phyloP scores from a whole-genome alignment of 2,329 filamentous ascomycete genomes.

The Sarocladiaceae sp. region DNA sequence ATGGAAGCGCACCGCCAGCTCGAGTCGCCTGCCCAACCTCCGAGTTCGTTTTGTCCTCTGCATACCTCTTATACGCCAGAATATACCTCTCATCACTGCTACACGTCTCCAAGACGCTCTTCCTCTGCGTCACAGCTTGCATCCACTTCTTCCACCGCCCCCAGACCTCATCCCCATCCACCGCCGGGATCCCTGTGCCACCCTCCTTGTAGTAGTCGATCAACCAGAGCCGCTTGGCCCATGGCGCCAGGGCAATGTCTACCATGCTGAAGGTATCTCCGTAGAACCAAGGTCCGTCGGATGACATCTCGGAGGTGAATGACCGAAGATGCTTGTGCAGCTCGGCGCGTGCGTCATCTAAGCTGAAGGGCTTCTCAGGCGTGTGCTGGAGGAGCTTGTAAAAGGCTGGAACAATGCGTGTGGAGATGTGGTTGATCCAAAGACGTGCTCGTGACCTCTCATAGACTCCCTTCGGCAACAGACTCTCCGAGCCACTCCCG shows the following conservation, averaged over 20 bases:
- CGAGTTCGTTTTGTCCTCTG: constrained; percentile 57
- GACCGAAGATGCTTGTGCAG: constrained; percentile 53
- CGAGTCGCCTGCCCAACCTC: constrained; percentile 57
- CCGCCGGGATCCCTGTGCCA: constrained; percentile 40
- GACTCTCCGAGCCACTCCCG: constrained; percentile 29
- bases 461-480: constrained; percentile 59
- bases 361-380: constrained; percentile 37
- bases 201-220: constrained; percentile 68
- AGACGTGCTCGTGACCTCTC: constrained; percentile 58
- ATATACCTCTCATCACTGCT: constrained; percentile 63
- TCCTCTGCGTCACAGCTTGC: constrained; percentile 48
- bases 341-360: constrained; percentile 49
- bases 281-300: constrained; percentile 57
- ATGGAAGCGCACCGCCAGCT: constrained; percentile 54
- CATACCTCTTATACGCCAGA: constrained; percentile 61
- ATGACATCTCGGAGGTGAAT: constrained; percentile 54
- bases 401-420: constrained; percentile 61
- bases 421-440: constrained; percentile 68
- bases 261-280: constrained; percentile 59
- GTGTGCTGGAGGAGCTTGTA: constrained; percentile 57
- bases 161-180: constrained; percentile 55
- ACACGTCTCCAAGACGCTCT: constrained; percentile 61
- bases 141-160: constrained; percentile 59
- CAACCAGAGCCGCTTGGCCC: constrained; percentile 65
- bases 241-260: constrained; percentile 66